phyloP scores from a whole-genome alignment of 768 basidiomycete species.

The Austroboletus festivus region DNA sequence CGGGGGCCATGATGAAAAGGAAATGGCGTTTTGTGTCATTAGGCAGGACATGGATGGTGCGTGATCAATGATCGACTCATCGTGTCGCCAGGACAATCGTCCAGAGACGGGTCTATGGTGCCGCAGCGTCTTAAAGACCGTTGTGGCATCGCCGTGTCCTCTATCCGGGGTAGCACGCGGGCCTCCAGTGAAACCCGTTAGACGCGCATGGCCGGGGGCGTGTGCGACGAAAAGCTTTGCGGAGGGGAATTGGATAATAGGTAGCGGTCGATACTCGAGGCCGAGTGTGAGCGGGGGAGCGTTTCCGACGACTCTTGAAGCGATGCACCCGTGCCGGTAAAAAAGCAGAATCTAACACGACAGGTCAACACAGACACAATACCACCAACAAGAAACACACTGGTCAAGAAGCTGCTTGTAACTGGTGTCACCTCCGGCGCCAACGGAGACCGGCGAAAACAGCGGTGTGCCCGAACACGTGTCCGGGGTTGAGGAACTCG shows the following conservation, averaged over 20 bases:
- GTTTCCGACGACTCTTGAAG: constrained; percentile 27
- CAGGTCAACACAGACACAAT: constrained; percentile 2
- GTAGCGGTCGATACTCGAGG: constrained; percentile 54
- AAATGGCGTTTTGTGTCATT: neutral
- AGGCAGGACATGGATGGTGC: neutral
- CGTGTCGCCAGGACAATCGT: neutral
- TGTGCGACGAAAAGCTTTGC: constrained; percentile 21
- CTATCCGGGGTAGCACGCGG: no score
- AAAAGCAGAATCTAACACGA: constrained; percentile 69
- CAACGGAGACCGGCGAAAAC: constrained; percentile 39
- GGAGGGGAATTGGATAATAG: constrained; percentile 37
- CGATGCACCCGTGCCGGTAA: constrained; percentile 54
- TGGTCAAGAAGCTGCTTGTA: constrained; percentile 64
- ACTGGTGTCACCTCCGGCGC: constrained; percentile 33
- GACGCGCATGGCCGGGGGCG: constrained; percentile 24
- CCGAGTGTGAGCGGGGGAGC: constrained; percentile 44
- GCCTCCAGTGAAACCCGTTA: constrained; percentile 1
- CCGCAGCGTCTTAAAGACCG: neutral
- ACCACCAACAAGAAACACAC: constrained; percentile 38
- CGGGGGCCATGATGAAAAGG: neutral
- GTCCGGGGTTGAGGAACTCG: constrained; percentile 39
- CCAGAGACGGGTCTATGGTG: neutral
- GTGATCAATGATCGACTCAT: neutral
- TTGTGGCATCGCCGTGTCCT: neutral
- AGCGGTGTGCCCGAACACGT: constrained; percentile 44